phyloP scores from a whole-genome alignment of 2,329 filamentous ascomycete genomes.

The Colletotrichum higginsianum region DNA sequence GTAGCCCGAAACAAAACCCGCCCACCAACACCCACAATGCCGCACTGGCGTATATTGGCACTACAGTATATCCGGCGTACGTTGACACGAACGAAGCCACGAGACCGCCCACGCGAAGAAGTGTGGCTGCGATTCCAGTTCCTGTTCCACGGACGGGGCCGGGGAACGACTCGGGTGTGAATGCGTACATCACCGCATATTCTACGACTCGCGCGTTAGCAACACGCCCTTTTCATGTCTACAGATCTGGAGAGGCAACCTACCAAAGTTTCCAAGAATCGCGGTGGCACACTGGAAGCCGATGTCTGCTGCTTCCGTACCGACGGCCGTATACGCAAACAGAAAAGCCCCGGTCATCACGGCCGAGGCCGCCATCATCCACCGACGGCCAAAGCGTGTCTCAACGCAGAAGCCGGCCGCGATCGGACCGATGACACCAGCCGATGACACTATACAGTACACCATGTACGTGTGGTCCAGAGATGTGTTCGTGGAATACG shows the following conservation, averaged over 20 bases:
- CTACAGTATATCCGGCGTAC: conserved; percentile 57
- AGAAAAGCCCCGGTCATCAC: conserved; percentile 62
- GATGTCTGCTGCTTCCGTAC: conserved; percentile 54
- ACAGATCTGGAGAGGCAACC: conserved; percentile 32
- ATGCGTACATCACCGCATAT: conserved; percentile 57
- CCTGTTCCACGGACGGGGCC: conserved; percentile 69
- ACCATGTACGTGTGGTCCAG: conserved; percentile 53
- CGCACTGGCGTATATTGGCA: conserved; percentile 62
- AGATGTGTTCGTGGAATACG: conserved; percentile 45
- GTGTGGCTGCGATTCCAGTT: conserved; percentile 60
- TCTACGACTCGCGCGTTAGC: conserved; percentile 32
- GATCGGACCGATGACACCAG: conserved; percentile 58
- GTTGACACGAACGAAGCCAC: conserved; percentile 60
- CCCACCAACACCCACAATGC: conserved; percentile 61
- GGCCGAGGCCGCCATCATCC: conserved; percentile 61
- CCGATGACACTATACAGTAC: conserved; percentile 55
- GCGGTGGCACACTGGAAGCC: conserved; percentile 60
- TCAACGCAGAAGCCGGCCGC: conserved; percentile 58
- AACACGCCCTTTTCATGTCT: no score
- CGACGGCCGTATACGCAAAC: conserved; percentile 60
- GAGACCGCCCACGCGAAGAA: conserved; percentile 56
- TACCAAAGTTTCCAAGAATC: conserved; percentile 60
- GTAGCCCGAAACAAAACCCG: conserved; percentile 57
- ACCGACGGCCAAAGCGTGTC: conserved; percentile 57
- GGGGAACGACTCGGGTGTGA: conserved; percentile 72